phyloP scores from a whole-genome alignment of 805 yeast species.

The Ogataea trehalophila region DNA sequence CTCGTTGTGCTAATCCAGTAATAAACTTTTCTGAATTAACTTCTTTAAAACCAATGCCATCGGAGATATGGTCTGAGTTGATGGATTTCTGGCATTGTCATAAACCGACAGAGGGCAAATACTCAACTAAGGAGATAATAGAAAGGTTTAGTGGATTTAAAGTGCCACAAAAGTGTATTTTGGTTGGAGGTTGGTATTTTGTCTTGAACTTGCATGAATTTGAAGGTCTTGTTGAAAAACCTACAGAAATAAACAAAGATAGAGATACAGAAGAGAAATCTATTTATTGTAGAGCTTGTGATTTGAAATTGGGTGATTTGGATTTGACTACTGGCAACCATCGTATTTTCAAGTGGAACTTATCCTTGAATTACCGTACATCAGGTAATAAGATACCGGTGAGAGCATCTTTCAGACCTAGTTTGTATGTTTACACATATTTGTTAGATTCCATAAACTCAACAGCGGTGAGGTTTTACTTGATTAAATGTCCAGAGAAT shows the following conservation, averaged over 20 bases:
- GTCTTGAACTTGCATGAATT: constrained; percentile 30
- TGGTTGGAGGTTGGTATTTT: constrained; percentile 57
- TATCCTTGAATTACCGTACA: constrained; percentile 27
- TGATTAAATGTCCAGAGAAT: constrained; percentile 17
- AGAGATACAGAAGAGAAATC: constrained; percentile 1
- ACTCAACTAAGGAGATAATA: constrained; percentile 15
- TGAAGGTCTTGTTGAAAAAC: constrained; percentile 5
- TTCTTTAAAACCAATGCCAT: constrained; percentile 65
- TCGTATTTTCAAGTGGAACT: constrained; percentile 55
- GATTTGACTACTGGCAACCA: constrained; percentile 29
- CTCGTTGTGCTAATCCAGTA: constrained; percentile 10
- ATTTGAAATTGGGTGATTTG: constrained; percentile 34
- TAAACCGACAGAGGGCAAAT: constrained; percentile 42
- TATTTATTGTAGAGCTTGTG: constrained; percentile 37
- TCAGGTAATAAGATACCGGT: neutral
- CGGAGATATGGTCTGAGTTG: constrained; percentile 89
- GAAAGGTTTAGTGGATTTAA: constrained; percentile 37
- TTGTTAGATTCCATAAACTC: constrained; percentile 40
- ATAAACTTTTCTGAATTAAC: constrained; percentile 30
- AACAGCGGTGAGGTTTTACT: constrained; percentile 36
- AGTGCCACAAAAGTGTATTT: constrained; percentile 39
- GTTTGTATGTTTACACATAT: constrained; percentile 33
- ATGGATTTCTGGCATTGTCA: constrained; percentile 99
- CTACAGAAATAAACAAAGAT: no score
- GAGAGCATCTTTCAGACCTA: constrained; percentile 32